Percentiles rank a stretch among this genome's conserved stretches.
phyloP scores from a whole-genome alignment of 805 yeast species.

The Cyberlindnera galapagoensis region DNA sequence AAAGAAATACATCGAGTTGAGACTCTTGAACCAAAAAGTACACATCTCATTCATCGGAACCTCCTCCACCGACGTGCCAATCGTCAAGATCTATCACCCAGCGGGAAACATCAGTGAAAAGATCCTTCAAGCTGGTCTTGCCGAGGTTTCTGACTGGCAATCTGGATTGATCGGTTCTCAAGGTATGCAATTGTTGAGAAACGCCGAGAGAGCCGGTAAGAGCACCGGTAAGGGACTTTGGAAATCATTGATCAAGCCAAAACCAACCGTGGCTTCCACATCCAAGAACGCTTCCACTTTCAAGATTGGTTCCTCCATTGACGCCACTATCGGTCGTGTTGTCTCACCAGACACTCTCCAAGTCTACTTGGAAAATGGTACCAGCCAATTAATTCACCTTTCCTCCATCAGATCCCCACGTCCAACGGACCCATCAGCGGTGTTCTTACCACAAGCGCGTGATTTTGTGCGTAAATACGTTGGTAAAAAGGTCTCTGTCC shows the following conservation, averaged over 20 bases:
- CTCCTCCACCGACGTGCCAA: slow-evolving; percentile 52
- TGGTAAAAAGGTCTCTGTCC: slow-evolving; percentile 62
- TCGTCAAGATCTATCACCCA: slow-evolving; percentile 59
- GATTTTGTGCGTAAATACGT: slow-evolving; percentile 69
- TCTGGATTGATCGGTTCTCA: slow-evolving; percentile 58
- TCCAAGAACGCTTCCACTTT: slow-evolving; percentile 22
- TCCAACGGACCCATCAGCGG: slow-evolving; percentile 49
- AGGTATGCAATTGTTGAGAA: slow-evolving; percentile 54
- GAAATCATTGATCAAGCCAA: slow-evolving; percentile 30
- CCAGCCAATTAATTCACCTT: slow-evolving; percentile 56
- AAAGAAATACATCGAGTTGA: slow-evolving; percentile 52
- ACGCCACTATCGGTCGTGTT: slow-evolving; percentile 53
- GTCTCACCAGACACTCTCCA: slow-evolving; percentile 63
- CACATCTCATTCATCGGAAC: slow-evolving; percentile 54
- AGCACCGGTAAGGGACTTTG: slow-evolving; percentile 50
- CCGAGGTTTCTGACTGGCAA: slow-evolving; percentile 78
- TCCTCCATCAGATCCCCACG: slow-evolving; percentile 76
- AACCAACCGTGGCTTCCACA: slow-evolving; percentile 16
- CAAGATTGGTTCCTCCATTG: slow-evolving; percentile 41
- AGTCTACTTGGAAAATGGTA: slow-evolving; percentile 42
- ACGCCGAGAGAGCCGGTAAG: slow-evolving; percentile 59
- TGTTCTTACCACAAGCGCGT: slow-evolving; percentile 57
- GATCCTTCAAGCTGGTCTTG: slow-evolving; percentile 63
- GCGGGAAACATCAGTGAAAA: slow-evolving; percentile 71
- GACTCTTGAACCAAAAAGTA: slow-evolving; percentile 56